Conservation (phyloP, 2,329 filamentous ascomycete genomes). For the Lojkania enalia region DNA sequence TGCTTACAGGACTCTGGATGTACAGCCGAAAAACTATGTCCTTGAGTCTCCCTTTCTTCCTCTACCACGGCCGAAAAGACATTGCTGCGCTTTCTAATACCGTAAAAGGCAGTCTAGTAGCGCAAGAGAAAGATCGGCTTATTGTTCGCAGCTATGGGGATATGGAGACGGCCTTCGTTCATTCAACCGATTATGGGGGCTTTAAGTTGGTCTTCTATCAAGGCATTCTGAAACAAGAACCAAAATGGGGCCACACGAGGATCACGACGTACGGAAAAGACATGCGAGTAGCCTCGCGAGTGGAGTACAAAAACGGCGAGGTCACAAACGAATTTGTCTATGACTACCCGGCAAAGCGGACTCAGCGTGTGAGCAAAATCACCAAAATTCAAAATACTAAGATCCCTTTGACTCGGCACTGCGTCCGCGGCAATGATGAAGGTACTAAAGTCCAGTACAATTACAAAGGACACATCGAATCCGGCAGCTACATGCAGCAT, state of each 20-base stretch:
- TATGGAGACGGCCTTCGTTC: constrained; percentile 55
- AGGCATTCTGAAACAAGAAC: constrained; percentile 50
- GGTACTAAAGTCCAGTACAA: constrained; percentile 57
- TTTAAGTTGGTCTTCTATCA: constrained; percentile 44
- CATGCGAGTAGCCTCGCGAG: constrained; percentile 50
- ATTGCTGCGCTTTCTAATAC: constrained; percentile 53
- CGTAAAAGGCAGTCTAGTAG: constrained; percentile 54
- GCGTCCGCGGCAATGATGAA: constrained; percentile 51
- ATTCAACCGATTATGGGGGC: constrained; percentile 39
- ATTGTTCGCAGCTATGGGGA: constrained; percentile 55
- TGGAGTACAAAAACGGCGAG: constrained; percentile 51
- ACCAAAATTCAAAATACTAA: constrained; percentile 43
- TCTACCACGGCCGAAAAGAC: constrained; percentile 55
- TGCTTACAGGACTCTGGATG: constrained; percentile 54
- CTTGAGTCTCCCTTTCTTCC: constrained; percentile 50
- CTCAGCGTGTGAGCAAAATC: constrained; percentile 40
- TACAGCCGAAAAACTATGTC: constrained; percentile 52
- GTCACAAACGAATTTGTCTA: constrained; percentile 56
- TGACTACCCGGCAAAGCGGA: constrained; percentile 46
- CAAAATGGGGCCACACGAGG: constrained; percentile 48
- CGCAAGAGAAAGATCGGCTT: constrained; percentile 52
- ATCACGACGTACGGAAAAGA: constrained; percentile 54
- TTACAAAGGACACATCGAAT: constrained; percentile 56
- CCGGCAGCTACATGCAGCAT: constrained; percentile 58
- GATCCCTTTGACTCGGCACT: constrained; percentile 47